Evolutionary conservation across 2,329 filamentous ascomycete species (phyloP), one percentile per base, ranked within the genome.

Genomic region (Curvularia sp.): DNA sequence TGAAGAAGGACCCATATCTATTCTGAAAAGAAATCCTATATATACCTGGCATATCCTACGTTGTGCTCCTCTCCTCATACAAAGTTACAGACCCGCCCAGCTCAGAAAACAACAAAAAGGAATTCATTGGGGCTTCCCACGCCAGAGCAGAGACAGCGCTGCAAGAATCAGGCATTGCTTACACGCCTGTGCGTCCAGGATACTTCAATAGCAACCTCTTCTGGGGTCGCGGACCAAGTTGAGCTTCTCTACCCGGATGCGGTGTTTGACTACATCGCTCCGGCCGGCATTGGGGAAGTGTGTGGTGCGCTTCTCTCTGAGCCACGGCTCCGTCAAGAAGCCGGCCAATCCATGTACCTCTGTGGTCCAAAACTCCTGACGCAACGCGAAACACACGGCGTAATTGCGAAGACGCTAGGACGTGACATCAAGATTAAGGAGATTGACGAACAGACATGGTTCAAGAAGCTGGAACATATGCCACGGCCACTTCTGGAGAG

Each of bases 281-380:
- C 79, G 0, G 66, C 66, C 2, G 81, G 84, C 61, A 82, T 85
- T 43, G 82, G 83, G 10, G 62, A 68, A 18, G 81, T 82, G 2
- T 64, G 64, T 30, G 82, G 80, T 3, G 71, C 61, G 0, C 65
- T 82, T 8, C 71, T 83, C 2, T 77, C 69, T 2, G 64, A 75
- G 18, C 65, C 68, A 8, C 58, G 54, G 4, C 61, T 70, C 22
- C 67, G 62, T 30, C 52, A 49, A 7, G 66, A 75, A 20, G 68
- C 71, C 18, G 73, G 82, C 15, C 71, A 70, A 49, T 41, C 51
- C 4, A 28, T 55, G 18, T 55, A 55, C 28, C 56, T 82, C 10
- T 74, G 71, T 49, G 80, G 79, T 1, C 77, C 78, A 0, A 51
- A 79, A 44, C 38, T 76, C 10, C 35, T 78, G 20, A 68, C 75